Evolutionary conservation across 208 protist species (phyloP), one percentile per base, ranked within the genome.

Genomic region (Leishmania tarentolae): DNA sequence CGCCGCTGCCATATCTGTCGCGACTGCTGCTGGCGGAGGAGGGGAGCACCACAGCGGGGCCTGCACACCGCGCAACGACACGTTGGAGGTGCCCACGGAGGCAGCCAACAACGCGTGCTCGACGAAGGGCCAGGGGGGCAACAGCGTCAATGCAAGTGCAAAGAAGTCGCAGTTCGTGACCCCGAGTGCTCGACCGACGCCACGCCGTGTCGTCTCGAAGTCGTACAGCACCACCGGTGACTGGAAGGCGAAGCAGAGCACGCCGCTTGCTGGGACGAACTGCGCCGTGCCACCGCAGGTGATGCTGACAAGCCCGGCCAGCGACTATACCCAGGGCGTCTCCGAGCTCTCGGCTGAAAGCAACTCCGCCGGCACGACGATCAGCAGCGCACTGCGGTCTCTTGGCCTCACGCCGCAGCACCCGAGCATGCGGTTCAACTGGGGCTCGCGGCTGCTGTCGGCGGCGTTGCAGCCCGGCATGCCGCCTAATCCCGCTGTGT

Each of bases 151-250:
- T 11, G 75, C 72, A 40, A 80, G 75, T 56, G 83, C 77, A 42
- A 85, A 80, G 85, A 72, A 79, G 66, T 83, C 80, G 50, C 80
- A 69, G 74, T 76, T 89, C 44, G 80, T 94, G n/a, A 95, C 88
- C 59, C 90, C 93, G 28, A 97, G 93, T 73, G 87, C 93, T 15
- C 85, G 93, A 28, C 93, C 93, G 24, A 97, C 91, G 37, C 93
- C 93, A 5, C 86, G 89, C 24, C 89, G 89, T n/a, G 90, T 95
- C 2, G 82, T 94, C 31, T 85, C 84, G 13, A 82, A 78, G 80
- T 87, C 84, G 44, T 89, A 83, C 76, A 87, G 87, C 63, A 93
- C 90, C 21, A 86, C 87, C 1, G 76, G 59, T 44, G 73, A 84
- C 75, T 73, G 81, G 86, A 76, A 87, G 83, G 56, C 78, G 73